These are phyloP conservation scores for Phytophthora pluvialis DNA, from an alignment of 352 stramenopile species.

Conservation along the genomic window DNA sequence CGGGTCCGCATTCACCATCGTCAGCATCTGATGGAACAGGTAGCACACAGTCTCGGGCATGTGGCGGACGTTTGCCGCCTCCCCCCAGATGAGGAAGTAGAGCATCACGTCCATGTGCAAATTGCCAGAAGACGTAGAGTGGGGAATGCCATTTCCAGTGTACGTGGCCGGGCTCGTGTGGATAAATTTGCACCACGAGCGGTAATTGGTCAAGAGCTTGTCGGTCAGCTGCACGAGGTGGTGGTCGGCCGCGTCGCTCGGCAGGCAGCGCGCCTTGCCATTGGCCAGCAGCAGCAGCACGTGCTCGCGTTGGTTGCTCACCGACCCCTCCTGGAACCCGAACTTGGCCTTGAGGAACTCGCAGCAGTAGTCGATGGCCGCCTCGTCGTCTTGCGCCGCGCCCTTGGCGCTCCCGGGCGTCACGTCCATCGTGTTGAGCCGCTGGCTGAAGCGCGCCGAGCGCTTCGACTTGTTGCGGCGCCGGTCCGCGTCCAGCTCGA, in stretches of 20 bases:
- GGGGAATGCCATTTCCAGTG: constrained; percentile 26
- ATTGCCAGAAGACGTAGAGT: constrained; percentile 20
- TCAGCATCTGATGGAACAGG: constrained; percentile 93
- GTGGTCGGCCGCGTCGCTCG: constrained; percentile 54
- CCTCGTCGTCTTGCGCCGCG: constrained; percentile 72
- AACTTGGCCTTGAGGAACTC: constrained; percentile 84
- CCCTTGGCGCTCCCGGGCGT: constrained; percentile 46
- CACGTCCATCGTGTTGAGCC: constrained; percentile 68
- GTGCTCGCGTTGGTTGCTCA: constrained; percentile 86
- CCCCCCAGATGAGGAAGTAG: constrained; percentile 97
- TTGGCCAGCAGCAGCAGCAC: constrained; percentile 84
- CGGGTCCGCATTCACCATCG: constrained; percentile 54
- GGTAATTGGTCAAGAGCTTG: constrained; percentile 81
- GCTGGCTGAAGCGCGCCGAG: constrained; percentile 61
- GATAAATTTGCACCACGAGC: constrained; percentile 79
- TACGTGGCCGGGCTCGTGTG: constrained; percentile 79
- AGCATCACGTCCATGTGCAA: constrained; percentile 94
- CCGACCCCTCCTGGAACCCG: constrained; percentile 84
- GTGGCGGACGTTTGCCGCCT: constrained; percentile 96
- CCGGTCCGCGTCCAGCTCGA: constrained; percentile 78
- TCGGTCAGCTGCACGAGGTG: constrained; percentile 70
- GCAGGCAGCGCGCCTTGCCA: constrained; percentile 60
- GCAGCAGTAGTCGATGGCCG: constrained; percentile 84
- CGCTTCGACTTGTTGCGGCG: constrained; percentile 77
- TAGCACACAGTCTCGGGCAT: constrained; percentile 98